Base-by-base conservation (phyloP, 495 filamentous ascomycete species). In the Articulospora tetracladia region DNA sequence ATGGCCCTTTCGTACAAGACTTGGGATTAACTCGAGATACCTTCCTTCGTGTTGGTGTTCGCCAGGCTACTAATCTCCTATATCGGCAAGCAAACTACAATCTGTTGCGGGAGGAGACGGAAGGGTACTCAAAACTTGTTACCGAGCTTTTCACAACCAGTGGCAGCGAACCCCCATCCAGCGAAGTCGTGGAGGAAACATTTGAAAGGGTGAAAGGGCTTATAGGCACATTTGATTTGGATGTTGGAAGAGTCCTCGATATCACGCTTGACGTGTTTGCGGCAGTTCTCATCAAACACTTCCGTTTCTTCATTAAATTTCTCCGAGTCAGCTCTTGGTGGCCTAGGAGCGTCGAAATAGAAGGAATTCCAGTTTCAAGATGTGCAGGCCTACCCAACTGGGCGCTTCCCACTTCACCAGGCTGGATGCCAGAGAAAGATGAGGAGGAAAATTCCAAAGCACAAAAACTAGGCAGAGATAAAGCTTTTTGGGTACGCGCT, bases 1-100 rank as follows among this genome's bases (percentile, higher is more conserved):
- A 98, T 49, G 82, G 83, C 1, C 75, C 81, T 12, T 74, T 96
- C 12, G 76, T 99, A 17, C 81, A 89, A 65, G 77, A 83, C 3
- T 76, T 97, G 19, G 84, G 86, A 11, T 75, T 99, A 52, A 89
- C 97, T 50, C 86, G 91, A n/a, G 83, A 86, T 3, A 90, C 86
- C 0, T 99, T 97, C 68, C 76, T 80, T n/a, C 83, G 86, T 51
- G 84, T 93, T 67, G 88, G 86, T 2, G 89, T 96, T 61, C 86
- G 93, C 54, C 91, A 95, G 63, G 86, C 91, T 55, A 99, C 95
- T 8, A 92, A 94, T 66, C 74, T 93, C 19, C 83, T 98, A 1
- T 99, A 99, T 67, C 88, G 92, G 48, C 95, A 98, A 69, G 90
- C 92, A 0, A 97, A 95, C 69, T 97, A 96, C 76, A 99, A 99